These are phyloP conservation scores for Phanerodontia chrysosporium DNA, from an alignment of 768 basidiomycete genomes.

Conservation along the genomic window DNA sequence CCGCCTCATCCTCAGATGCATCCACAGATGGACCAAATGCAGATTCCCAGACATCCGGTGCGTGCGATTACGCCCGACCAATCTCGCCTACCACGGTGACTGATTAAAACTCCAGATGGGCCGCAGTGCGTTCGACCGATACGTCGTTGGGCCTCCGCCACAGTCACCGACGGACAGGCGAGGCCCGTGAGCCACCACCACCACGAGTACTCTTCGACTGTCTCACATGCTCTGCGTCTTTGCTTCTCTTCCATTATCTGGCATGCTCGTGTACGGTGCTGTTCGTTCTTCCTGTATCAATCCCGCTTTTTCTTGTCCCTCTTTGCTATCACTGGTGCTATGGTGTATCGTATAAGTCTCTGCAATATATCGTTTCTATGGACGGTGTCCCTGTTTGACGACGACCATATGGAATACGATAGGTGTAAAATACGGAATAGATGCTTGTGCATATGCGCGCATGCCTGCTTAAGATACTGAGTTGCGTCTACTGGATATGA, in stretches of 20 bases:
- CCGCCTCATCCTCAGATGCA: not conserved
- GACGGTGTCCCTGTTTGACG: not conserved
- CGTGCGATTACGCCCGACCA: not conserved
- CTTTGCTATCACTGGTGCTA: not conserved
- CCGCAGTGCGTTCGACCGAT: constrained; percentile 3
- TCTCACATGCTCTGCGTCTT: not conserved
- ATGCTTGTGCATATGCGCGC: not conserved
- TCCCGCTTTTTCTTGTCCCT: not conserved
- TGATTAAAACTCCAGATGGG: constrained; percentile 11
- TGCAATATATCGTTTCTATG: not conserved
- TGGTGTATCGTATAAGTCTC: not conserved
- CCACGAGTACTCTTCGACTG: not conserved
- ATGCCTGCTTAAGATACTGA: not conserved
- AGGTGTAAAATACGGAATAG: not conserved
- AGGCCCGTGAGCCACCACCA: not conserved
- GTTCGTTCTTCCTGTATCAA: not conserved
- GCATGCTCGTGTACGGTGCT: not conserved
- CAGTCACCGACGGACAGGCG: not conserved
- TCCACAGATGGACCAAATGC: not conserved
- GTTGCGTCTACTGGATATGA: not conserved
- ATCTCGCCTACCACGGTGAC: not conserved
- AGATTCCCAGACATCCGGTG: constrained; percentile 8
- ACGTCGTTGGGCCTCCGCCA: constrained; percentile 2
- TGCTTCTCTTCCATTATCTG: not conserved
- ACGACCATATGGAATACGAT: not conserved